Evolutionary conservation across 805 yeast species (phyloP), one percentile per base, ranked within the genome.

Genomic region (Komagataella pastoris): DNA sequence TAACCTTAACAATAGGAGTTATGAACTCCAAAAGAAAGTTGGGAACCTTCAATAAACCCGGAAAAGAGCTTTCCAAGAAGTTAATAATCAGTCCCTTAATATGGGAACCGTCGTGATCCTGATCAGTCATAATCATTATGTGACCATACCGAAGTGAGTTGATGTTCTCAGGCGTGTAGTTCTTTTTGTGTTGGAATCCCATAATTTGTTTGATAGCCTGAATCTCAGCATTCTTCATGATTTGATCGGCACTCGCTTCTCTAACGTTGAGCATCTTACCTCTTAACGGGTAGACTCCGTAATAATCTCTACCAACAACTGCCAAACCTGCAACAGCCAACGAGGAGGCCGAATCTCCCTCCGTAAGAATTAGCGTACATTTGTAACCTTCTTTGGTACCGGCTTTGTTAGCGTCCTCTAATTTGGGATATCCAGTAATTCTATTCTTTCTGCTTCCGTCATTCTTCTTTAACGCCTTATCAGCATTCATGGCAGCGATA

Each of bases 71-170:
- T 65, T 91, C 98, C 54, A 93, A 70, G 61, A 93, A 93, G 65
- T 93, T 93, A 61, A 93, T 93, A 53, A 93, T 79, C 57, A 93
- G 76, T 57, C 99, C 99, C 65, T 93, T 93, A 65, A 93, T 93
- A 72, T 93, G 99, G 17, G 96, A 85, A 55, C 99, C 99, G 75
- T 93, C 99, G 59, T 90, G 96, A 88, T 93, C 99, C 70, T 93
- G 99, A 85, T 93, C 99, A 6, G 99, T 89, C 98, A 93, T 93
- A 64, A 93, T 89, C 98, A 93, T 93, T 50, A 93, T 77, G 65
- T 89, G 96, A 44, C 99, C 99, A 63, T 93, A 93, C 65, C 99
- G 80, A 55, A 93, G 72, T 3, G 84, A 81, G 53, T 78, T 77
- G 14, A 85, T 73, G 56, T 82, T 84, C 18, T 81, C 82, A 0